These are phyloP conservation scores for Kokia cookei DNA, from an alignment of 441 rosid genomes.

Conservation along the genomic window DNA sequence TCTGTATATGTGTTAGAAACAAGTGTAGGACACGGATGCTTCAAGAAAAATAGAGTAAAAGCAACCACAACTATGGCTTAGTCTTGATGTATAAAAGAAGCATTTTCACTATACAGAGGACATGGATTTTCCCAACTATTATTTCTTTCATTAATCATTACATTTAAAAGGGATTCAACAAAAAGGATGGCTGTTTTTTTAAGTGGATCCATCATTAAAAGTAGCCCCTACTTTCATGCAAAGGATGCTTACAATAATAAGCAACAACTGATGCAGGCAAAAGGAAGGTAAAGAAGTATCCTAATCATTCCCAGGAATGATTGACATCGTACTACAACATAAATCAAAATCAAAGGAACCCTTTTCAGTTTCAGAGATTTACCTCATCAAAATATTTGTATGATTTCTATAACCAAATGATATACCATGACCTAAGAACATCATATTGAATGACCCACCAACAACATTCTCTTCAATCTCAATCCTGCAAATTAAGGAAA, in stretches of 20 bases:
- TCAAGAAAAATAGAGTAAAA: not conserved
- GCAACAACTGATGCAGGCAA: not conserved
- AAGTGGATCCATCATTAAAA: not conserved
- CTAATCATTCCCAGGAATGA: not conserved
- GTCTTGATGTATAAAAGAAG: not conserved
- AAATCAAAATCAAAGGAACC: not conserved
- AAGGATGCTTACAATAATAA: not conserved
- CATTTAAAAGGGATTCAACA: not conserved
- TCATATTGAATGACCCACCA: conserved; percentile 90
- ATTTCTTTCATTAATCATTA: not conserved
- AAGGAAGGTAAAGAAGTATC: not conserved
- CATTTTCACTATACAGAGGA: not conserved
- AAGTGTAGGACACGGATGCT: not conserved
- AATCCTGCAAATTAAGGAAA: conserved; percentile 43
- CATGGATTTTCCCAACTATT: not conserved
- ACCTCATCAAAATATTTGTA: conserved; percentile 86
- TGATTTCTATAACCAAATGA: conserved; percentile 91
- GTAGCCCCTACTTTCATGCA: conserved; percentile 4
- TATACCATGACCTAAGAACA: conserved; percentile 80
- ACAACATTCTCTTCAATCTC: conserved; percentile 83
- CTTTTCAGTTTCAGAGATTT: conserved; percentile 7
- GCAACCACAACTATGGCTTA: not conserved
- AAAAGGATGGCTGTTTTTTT: not conserved
- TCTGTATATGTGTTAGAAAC: not conserved
- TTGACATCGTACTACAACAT: not conserved